phyloP scores from a whole-genome alignment of 1,139 yeast genomes.

The Groenewaldozyma sp. region DNA sequence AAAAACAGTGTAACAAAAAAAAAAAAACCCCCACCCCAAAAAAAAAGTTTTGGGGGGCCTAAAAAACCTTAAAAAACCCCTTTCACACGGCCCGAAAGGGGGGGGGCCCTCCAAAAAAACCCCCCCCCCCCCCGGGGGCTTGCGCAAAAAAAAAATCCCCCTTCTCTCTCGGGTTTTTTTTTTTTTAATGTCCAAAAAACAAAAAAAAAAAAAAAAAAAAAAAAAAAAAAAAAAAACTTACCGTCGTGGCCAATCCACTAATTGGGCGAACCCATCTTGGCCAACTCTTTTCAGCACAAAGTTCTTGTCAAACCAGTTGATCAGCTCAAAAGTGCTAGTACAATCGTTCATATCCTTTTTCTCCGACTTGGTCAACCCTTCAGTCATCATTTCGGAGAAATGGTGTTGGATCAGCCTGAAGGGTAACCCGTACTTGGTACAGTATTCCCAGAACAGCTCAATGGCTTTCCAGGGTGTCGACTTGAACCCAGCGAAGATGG shows the following conservation, averaged over 20 bases:
- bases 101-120: too few relatives aligned
- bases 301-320: constrained; percentile 72
- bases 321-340: constrained; percentile 48
- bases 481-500: constrained; percentile 63
- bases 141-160: too few relatives aligned
- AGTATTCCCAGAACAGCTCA: constrained; percentile 72
- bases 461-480: constrained; percentile 86
- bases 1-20: too few relatives aligned
- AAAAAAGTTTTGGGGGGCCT: too few relatives aligned
- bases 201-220: not conserved
- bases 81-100: too few relatives aligned
- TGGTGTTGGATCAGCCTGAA: constrained; percentile 82
- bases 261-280: constrained; percentile 56
- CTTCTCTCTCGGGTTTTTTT: too few relatives aligned
- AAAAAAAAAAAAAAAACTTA: not conserved
- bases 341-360: constrained; percentile 59
- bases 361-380: constrained; percentile 45
- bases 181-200: too few relatives aligned
- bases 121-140: too few relatives aligned
- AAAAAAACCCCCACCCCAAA: too few relatives aligned
- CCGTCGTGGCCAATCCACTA: not conserved
- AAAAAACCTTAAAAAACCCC: too few relatives aligned
- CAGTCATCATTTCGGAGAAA: constrained; percentile 69
- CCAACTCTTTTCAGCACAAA: constrained; percentile 58
- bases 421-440: constrained; percentile 75